Evolutionary conservation across 352 stramenopile species (phyloP).

Genomic region (Phytophthora pisi): DNA sequence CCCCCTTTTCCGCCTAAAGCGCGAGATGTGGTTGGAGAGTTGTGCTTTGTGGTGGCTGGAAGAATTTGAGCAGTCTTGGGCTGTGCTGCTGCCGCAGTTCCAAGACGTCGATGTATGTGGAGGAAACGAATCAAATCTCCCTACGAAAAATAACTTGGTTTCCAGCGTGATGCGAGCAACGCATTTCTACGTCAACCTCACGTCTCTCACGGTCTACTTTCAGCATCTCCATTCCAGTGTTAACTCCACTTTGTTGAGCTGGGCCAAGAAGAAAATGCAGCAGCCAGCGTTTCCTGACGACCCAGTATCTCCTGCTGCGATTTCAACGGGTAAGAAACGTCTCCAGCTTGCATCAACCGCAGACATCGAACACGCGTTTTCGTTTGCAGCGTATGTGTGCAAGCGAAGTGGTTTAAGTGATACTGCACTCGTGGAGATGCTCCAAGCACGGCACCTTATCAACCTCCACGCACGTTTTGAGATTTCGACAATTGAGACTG

Average conservation of each 20-base stretch:
- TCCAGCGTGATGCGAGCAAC: conserved; percentile 53
- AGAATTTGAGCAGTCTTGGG: conserved; percentile 83
- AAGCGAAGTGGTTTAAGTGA: conserved; percentile 84
- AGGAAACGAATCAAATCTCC: conserved; percentile 13
- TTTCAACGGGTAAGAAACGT: conserved; percentile 22
- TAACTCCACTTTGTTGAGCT: conserved; percentile 66
- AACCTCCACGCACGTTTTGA: conserved; percentile 78
- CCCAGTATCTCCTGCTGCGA: conserved; percentile 6
- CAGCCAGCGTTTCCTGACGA: conserved; percentile 31
- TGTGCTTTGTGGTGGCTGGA: conserved; percentile 85
- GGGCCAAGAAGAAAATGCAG: conserved; percentile 62
- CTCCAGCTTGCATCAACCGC: conserved; percentile 55
- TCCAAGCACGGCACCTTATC: conserved; percentile 81
- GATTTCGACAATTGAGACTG: conserved; percentile 44
- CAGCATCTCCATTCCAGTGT: conserved; percentile 79
- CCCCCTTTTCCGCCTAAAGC: conserved; percentile 59
- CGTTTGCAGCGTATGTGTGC: conserved; percentile 83
- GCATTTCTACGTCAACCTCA: conserved; percentile 86
- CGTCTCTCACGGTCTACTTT: conserved; percentile 85
- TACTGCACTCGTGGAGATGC: conserved; percentile 85
- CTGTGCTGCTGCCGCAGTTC: conserved; percentile 64
- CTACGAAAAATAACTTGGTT: conserved; percentile 31
- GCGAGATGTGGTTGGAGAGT: conserved; percentile 80
- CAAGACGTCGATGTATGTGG: conserved; percentile 65
- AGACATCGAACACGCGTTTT: conserved; percentile 87